These are phyloP conservation scores for Penicillium sp. DNA, from an alignment of 2,329 filamentous ascomycete species.

Conservation along the genomic window DNA sequence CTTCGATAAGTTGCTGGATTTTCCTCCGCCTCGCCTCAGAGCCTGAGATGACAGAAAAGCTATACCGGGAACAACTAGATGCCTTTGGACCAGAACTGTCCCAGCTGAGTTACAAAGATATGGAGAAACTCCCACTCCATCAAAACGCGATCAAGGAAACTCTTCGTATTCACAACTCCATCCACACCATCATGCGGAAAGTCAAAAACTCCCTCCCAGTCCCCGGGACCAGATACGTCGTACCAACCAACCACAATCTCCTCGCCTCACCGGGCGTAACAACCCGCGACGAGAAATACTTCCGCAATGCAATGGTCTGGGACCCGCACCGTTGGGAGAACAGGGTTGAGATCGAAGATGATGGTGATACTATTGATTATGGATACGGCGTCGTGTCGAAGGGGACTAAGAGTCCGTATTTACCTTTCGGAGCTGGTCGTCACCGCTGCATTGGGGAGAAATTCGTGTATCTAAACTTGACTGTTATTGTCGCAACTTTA, in stretches of 20 bases:
- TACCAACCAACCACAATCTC: slow-evolving; percentile 77
- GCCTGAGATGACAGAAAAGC: slow-evolving; percentile 70
- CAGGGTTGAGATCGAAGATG: slow-evolving; percentile 42
- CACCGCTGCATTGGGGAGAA: slow-evolving; percentile 78
- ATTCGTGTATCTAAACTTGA: slow-evolving; percentile 72
- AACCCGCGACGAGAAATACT: slow-evolving; percentile 61
- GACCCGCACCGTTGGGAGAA: slow-evolving; percentile 66
- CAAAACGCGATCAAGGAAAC: slow-evolving; percentile 72
- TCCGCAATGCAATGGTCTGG: slow-evolving; percentile 63
- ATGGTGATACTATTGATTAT: slow-evolving; percentile 64
- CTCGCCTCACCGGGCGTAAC: slow-evolving; percentile 79
- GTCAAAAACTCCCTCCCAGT: slow-evolving; percentile 70
- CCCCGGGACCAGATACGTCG: slow-evolving; percentile 63
- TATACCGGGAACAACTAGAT: slow-evolving; percentile 68
- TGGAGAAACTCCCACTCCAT: slow-evolving; percentile 65
- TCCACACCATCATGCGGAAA: slow-evolving; percentile 74
- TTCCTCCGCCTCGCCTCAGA: slow-evolving; percentile 72
- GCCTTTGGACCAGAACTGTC: slow-evolving; percentile 59
- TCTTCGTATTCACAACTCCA: slow-evolving; percentile 70
- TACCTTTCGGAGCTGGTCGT: slow-evolving; percentile 74
- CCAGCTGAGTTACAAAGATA: slow-evolving; percentile 62
- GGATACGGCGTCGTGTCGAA: slow-evolving; percentile 65
- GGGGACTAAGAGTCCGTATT: slow-evolving; percentile 65
- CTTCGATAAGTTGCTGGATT: slow-evolving; percentile 78
- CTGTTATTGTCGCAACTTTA: slow-evolving; percentile 66